Conservation (phyloP, 75 land plant genomes). For the Cunninghamia lanceolata region DNA sequence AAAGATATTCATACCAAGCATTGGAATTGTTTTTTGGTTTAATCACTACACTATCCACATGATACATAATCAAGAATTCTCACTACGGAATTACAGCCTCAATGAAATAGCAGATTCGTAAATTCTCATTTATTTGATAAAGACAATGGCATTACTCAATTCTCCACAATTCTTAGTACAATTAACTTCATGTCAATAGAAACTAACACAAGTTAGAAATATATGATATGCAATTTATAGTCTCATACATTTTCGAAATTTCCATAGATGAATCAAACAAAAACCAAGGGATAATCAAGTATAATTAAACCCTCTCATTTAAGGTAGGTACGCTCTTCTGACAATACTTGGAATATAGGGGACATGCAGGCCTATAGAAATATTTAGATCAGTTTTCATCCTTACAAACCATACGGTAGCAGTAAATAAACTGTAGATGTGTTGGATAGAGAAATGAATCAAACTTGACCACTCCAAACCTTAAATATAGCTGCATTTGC, state of each 20-base stretch:
- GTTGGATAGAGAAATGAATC: background rate
- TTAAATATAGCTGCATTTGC: slow-evolving; percentile 40
- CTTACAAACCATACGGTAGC: background rate
- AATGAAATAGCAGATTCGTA: background rate
- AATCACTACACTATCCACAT: background rate
- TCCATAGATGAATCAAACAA: background rate
- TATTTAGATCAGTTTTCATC: background rate
- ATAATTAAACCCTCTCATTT: background rate
- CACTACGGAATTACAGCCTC: background rate
- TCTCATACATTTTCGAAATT: background rate
- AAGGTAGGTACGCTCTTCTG: background rate
- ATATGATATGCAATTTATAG: background rate
- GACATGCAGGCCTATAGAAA: background rate
- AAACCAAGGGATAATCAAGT: background rate
- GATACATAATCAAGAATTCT: background rate
- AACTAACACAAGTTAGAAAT: background rate
- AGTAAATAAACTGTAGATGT: background rate
- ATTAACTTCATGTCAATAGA: background rate
- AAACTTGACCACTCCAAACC: slow-evolving; percentile 16
- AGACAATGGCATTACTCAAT: background rate
- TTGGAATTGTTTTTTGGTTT: background rate
- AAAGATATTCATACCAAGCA: background rate
- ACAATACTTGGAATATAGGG: background rate
- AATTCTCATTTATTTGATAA: background rate
- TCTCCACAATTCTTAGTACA: background rate